A percentile compares a stretch with the other conserved stretches of the same genome.
These are phyloP conservation scores for Solanum etuberosum DNA, from an alignment of 257 asterid species.

Conservation along the genomic window DNA sequence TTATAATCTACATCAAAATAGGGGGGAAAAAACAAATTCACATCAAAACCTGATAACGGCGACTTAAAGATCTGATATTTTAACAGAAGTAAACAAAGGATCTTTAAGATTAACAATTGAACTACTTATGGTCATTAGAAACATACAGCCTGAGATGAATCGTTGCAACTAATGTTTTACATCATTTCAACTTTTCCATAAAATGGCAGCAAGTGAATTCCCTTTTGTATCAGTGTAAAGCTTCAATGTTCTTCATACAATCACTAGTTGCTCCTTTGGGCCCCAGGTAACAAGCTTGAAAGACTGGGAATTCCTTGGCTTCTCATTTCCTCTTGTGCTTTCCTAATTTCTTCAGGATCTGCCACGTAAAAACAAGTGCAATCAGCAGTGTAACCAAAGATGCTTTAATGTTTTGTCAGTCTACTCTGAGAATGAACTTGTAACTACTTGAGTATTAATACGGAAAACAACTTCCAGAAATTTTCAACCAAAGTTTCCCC, in stretches of 20 bases:
- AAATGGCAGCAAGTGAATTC: background rate
- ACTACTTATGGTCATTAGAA: background rate
- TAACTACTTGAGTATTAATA: background rate
- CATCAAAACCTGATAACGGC: background rate
- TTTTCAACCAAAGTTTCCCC: background rate
- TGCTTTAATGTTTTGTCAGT: background rate
- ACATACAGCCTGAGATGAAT: background rate
- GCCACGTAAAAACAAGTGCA: slow-evolving; percentile 5
- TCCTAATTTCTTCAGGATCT: slow-evolving; percentile 90
- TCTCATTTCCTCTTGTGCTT: slow-evolving; percentile 99
- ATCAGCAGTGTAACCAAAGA: background rate
- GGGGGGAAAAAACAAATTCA: background rate
- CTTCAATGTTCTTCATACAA: background rate
- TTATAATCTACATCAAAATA: background rate
- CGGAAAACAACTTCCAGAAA: background rate
- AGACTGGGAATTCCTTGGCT: slow-evolving; percentile 84
- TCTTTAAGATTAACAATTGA: background rate
- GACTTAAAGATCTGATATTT: background rate
- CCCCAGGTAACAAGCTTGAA: slow-evolving; percentile 65
- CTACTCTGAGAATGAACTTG: background rate
- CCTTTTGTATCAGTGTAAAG: background rate
- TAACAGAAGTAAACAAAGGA: background rate
- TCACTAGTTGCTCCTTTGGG: slow-evolving; percentile 53
- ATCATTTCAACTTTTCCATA: background rate
- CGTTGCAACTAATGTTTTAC: background rate